Base-by-base conservation (phyloP, 306 rosid species). In the Cucurbita moschata region DNA sequence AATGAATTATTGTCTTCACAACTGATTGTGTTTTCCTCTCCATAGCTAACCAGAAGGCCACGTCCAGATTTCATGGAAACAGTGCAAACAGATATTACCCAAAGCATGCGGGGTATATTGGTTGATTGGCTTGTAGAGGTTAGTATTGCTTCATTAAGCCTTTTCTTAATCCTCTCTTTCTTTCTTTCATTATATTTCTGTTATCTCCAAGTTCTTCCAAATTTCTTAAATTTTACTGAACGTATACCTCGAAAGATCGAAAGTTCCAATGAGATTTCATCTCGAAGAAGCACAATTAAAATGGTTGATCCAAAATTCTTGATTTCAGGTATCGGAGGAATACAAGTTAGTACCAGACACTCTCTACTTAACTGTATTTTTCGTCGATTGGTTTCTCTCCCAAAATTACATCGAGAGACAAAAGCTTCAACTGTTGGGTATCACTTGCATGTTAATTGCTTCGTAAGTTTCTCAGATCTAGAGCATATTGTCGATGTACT, bases 61-160 rank as follows among this genome's bases (percentile, higher is more conserved):
- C 23, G 40, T 83, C 81, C 91, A 53, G 70, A 67, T 79, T 88
- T 82, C 61, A 88, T 91, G 96, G 91, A 85, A 80, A 85, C 82
- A 35, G 77, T 82, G 61, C 99, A 91, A 79, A 86, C 42, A 58
- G 96, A 91, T 81, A 86, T 95, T 75, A 89, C 90, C 78, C 92
- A 80, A 80, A 84, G 80, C 82, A 95, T 91, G 99, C 95, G 99
- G 4, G 90, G 85, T 19, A 88, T 95, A 75, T 82, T 95, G 74
- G 85, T 95, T 49, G 99, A 95, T 84, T 95, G 99, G 99, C 96
- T 95, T 64, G 96, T 91, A 18, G 97, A 91, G 99, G 99, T 95
- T 71, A 43, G 93, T 68, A 76, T 76, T 11, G 50, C 69, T 80
- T 58, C 50, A 39, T 59, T 76, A 76, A 26, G 15, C 43, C 54